Percentiles rank a stretch among this genome's conserved stretches.
These are phyloP conservation scores for Daldinia decipiens DNA, from an alignment of 495 filamentous ascomycete species.

Conservation along the genomic window DNA sequence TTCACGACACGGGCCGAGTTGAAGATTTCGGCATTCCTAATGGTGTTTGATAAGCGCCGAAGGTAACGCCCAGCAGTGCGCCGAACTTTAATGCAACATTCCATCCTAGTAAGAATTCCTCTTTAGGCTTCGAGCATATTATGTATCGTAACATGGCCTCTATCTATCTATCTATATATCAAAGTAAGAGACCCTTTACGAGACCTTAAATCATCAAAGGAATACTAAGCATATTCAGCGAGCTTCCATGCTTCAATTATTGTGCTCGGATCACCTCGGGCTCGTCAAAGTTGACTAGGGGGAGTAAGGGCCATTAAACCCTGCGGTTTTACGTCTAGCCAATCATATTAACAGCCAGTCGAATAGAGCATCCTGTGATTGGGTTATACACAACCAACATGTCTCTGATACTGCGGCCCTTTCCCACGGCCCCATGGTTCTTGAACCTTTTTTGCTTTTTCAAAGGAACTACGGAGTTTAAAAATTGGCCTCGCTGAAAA, in stretches of 20 bases:
- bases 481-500: neutral
- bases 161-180: neutral
- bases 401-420: constrained; percentile 10
- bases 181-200: neutral
- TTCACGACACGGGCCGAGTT: constrained; percentile 20
- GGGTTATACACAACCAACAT: constrained; percentile 24
- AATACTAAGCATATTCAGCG: neutral
- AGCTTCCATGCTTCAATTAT: neutral
- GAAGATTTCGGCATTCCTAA: constrained; percentile 22
- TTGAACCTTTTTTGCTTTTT: neutral
- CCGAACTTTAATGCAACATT: neutral
- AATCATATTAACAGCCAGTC: constrained; percentile 11
- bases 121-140: neutral
- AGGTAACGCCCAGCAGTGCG: neutral
- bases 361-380: constrained; percentile 21
- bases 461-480: neutral
- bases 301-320: neutral
- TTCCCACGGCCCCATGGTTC: neutral
- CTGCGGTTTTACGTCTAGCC: neutral
- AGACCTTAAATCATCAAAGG: neutral
- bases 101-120: neutral
- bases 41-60: constrained; percentile 32
- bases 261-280: neutral
- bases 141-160: neutral
- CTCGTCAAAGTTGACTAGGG: neutral